phyloP scores from a whole-genome alignment of 1,284 basidiomycete species.

The Fomitopsis palustris region DNA sequence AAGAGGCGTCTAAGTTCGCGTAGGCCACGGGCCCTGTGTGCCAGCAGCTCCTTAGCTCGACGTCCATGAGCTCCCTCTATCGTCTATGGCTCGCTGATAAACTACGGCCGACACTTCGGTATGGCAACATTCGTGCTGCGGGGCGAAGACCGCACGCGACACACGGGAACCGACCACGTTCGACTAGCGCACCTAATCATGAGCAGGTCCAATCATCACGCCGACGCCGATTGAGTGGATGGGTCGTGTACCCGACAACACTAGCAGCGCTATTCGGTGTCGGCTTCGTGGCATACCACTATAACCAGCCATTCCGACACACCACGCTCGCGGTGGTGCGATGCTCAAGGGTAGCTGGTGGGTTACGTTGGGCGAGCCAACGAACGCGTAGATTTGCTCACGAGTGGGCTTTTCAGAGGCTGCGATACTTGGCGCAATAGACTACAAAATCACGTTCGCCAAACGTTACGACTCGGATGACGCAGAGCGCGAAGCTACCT shows the following conservation, averaged over 20 bases:
- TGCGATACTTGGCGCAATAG: constrained; percentile 64
- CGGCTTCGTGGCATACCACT: constrained; percentile 52
- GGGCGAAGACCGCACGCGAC: background rate
- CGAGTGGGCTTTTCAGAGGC: constrained; percentile 41
- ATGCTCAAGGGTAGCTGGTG: constrained; percentile 71
- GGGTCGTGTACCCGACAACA: constrained; percentile 22
- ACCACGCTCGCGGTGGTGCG: constrained; percentile 60
- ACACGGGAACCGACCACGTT: background rate
- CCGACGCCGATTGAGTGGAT: constrained; percentile 12
- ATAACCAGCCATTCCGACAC: constrained; percentile 63
- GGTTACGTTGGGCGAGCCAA: background rate
- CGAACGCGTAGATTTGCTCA: background rate
- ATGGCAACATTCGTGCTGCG: background rate
- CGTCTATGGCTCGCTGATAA: background rate
- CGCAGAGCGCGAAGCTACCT: constrained; percentile 55
- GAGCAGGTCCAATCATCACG: background rate
- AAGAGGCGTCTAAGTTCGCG: background rate
- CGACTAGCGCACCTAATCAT: background rate
- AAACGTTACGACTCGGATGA: constrained; percentile 54
- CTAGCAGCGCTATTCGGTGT: constrained; percentile 29
- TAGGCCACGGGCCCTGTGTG: background rate
- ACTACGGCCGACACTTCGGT: background rate
- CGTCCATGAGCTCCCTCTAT: background rate
- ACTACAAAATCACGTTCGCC: constrained; percentile 83
- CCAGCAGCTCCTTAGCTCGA: background rate